phyloP scores from a whole-genome alignment of 768 basidiomycete genomes.

The Trametes sanguinea region DNA sequence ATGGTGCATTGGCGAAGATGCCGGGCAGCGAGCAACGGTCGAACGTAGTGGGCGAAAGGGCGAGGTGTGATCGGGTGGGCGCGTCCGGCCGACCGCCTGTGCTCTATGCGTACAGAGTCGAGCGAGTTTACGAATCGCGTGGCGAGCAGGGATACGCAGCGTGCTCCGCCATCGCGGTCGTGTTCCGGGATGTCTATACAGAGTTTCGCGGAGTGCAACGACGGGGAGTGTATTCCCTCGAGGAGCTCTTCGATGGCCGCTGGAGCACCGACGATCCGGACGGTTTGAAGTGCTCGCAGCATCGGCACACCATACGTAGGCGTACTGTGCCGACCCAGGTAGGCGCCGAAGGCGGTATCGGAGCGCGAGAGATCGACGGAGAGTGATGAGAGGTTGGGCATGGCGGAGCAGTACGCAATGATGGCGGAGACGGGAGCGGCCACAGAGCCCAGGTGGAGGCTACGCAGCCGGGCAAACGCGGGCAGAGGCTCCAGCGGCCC shows the following conservation, averaged over 20 bases:
- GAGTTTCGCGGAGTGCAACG: slow-evolving; percentile 1
- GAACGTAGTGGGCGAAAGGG: slow-evolving; percentile 7
- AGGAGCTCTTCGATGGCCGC: slow-evolving; percentile 10
- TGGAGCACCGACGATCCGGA: slow-evolving; percentile 9
- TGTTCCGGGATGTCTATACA: not conserved
- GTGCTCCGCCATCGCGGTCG: slow-evolving; percentile 7
- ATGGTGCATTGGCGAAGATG: not conserved
- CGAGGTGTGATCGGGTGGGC: not conserved
- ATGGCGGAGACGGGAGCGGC: slow-evolving; percentile 1
- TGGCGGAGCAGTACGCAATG: slow-evolving; percentile 7
- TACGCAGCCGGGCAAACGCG: slow-evolving; percentile 11
- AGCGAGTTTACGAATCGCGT: slow-evolving; percentile 10
- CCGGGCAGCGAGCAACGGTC: slow-evolving; percentile 4
- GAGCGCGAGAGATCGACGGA: slow-evolving; percentile 7
- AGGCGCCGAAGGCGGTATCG: not conserved
- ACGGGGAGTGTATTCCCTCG: not conserved
- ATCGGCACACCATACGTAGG: not conserved
- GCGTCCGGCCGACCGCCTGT: not conserved
- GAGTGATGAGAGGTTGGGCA: slow-evolving; percentile 8
- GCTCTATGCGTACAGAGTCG: slow-evolving; percentile 1
- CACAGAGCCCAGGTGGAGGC: slow-evolving; percentile 8
- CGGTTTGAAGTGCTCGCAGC: not conserved
- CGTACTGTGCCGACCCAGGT: not conserved
- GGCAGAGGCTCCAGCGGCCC: not conserved
- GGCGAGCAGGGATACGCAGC: slow-evolving; percentile 1